Percentiles rank a stretch among this genome's conserved stretches.
Evolutionary conservation across 2,329 filamentous ascomycete species (phyloP).

Genomic region (Arthrinium puccinioides): DNA sequence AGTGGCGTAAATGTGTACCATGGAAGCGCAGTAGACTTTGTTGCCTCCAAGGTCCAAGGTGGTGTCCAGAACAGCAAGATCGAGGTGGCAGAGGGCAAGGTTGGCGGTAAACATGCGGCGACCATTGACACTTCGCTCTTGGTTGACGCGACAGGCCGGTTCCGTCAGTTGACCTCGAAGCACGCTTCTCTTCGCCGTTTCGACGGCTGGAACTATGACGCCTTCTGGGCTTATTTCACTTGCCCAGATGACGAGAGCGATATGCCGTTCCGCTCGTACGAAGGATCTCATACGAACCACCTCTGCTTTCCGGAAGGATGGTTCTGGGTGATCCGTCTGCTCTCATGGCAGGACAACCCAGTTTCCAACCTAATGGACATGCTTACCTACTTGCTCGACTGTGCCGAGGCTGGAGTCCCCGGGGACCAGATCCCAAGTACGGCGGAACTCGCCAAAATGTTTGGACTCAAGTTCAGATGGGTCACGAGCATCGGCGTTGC

Average conservation of each 20-base stretch:
- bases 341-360: background rate
- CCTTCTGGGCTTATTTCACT: background rate
- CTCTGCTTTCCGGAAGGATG: background rate
- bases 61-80: background rate
- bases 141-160: background rate
- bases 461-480: background rate
- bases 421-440: background rate
- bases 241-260: background rate
- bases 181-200: background rate
- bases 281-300: background rate
- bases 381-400: background rate
- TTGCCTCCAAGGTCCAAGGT: conserved; percentile 2
- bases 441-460: background rate
- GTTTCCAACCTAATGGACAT: background rate
- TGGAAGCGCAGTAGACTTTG: background rate
- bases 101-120: background rate
- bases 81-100: background rate
- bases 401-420: background rate
- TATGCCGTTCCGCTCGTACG: background rate
- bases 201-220: background rate
- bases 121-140: background rate
- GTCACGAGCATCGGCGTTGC: background rate
- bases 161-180: background rate
- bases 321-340: background rate
- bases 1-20: background rate